Conservation (phyloP, 768 basidiomycete genomes). For the Psilocybe subaeruginosa region DNA sequence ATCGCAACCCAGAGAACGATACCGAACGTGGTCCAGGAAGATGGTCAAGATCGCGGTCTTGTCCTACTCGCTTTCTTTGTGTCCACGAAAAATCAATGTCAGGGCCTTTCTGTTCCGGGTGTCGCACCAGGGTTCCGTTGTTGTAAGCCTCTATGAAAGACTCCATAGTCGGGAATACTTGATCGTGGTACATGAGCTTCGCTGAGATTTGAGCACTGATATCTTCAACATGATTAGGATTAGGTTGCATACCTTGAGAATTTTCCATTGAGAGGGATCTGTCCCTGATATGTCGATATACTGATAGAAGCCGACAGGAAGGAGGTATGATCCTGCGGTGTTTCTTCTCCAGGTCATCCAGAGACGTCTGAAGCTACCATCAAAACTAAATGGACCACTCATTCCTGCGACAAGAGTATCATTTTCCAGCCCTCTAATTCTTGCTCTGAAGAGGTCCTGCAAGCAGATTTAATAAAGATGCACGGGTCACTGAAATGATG, state of each 20-base stretch:
- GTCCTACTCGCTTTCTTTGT: slow-evolving; percentile 41
- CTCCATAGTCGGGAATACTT: slow-evolving; percentile 50
- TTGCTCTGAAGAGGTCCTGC: slow-evolving; percentile 54
- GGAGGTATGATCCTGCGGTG: slow-evolving; percentile 53
- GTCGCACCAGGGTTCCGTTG: slow-evolving; percentile 53
- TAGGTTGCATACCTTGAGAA: slow-evolving; percentile 42
- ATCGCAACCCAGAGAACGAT: slow-evolving; percentile 61
- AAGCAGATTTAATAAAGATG: background rate
- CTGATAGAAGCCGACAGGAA: slow-evolving; percentile 56
- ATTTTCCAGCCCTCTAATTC: slow-evolving; percentile 42
- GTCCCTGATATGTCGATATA: slow-evolving; percentile 61
- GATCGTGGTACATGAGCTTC: slow-evolving; percentile 62
- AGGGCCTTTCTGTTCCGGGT: slow-evolving; percentile 30
- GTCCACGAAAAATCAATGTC: slow-evolving; percentile 45
- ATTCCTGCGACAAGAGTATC: slow-evolving; percentile 52
- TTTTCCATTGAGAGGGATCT: slow-evolving; percentile 52
- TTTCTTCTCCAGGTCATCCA: slow-evolving; percentile 57
- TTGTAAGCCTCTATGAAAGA: slow-evolving; percentile 56
- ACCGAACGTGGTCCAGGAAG: slow-evolving; percentile 67
- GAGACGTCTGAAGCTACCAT: slow-evolving; percentile 58
- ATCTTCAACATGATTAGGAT: background rate
- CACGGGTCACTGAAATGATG: background rate
- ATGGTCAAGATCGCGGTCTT: slow-evolving; percentile 58
- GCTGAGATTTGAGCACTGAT: background rate
- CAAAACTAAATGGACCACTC: slow-evolving; percentile 58